These are phyloP conservation scores for Saccharomycodes ludwigii DNA, from an alignment of 805 yeast genomes.

Conservation along the genomic window DNA sequence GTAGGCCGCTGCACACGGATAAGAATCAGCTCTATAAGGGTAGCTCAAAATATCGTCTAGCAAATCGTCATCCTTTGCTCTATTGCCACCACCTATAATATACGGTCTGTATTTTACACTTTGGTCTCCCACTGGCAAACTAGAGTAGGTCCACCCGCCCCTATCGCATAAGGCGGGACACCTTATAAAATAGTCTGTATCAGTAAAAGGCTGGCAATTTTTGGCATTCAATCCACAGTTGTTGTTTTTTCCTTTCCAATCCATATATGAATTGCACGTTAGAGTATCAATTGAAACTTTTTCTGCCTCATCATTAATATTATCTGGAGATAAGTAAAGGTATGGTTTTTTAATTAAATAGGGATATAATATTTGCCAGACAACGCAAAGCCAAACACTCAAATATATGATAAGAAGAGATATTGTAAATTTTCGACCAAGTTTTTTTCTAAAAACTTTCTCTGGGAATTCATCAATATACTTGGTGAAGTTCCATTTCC, in stretches of 20 bases:
- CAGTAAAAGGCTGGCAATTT: constrained; percentile 38
- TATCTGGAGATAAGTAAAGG: constrained; percentile 7
- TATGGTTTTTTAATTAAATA: constrained; percentile 33
- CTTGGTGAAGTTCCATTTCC: constrained; percentile 11
- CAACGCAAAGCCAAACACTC: constrained; percentile 32
- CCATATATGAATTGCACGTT: constrained; percentile 20
- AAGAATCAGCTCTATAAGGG: constrained; percentile 83
- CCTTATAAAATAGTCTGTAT: constrained; percentile 40
- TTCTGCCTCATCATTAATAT: constrained; percentile 11
- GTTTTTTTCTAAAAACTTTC: constrained; percentile 18
- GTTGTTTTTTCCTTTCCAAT: constrained; percentile 70
- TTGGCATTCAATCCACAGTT: constrained; percentile 64
- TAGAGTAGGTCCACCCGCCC: constrained; percentile 64
- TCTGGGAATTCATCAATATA: constrained; percentile 34
- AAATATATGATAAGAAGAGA: constrained; percentile 28
- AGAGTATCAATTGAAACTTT: constrained; percentile 28
- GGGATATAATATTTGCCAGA: constrained; percentile 30
- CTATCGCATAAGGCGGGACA: constrained; percentile 86
- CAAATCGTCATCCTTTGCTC: constrained; percentile 9
- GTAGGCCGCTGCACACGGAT: constrained; percentile 79
- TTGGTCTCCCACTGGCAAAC: constrained; percentile 59
- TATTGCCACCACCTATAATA: constrained; percentile 65
- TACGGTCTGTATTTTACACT: constrained; percentile 58
- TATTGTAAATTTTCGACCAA: constrained; percentile 16
- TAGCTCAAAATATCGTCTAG: constrained; percentile 26